phyloP scores from a whole-genome alignment of 768 basidiomycete genomes.

The Collybia nuda region DNA sequence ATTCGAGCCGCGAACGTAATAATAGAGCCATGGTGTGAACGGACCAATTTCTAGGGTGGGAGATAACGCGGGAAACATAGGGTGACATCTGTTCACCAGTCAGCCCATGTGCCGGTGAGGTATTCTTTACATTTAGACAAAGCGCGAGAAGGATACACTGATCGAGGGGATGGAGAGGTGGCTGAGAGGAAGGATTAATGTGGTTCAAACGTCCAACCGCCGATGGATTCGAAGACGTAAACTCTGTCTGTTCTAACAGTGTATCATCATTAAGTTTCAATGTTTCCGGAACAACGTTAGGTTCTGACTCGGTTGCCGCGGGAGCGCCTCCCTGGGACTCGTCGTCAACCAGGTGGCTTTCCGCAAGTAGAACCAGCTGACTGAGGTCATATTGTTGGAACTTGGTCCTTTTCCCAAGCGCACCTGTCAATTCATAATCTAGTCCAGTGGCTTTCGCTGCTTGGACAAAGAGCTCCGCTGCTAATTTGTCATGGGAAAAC shows the following conservation, averaged over 20 bases:
- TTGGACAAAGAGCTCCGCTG: constrained; percentile 73
- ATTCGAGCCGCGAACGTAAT: constrained; percentile 88
- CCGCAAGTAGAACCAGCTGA: constrained; percentile 93
- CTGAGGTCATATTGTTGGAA: constrained; percentile 84
- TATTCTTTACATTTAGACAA: constrained; percentile 88
- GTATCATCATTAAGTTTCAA: constrained; percentile 93
- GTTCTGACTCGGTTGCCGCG: constrained; percentile 4
- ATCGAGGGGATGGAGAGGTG: constrained; percentile 87
- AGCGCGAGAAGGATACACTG: constrained; percentile 91
- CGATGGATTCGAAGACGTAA: constrained; percentile 69
- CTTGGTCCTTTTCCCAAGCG: constrained; percentile 90
- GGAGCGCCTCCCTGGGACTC: constrained; percentile 11
- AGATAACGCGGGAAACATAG: constrained; percentile 86
- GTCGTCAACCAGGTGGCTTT: constrained; percentile 58
- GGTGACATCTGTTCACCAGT: constrained; percentile 92
- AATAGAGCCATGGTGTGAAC: constrained; percentile 96
- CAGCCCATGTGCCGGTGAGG: constrained; percentile 85
- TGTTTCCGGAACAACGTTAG: constrained; percentile 63
- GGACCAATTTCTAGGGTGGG: constrained; percentile 93
- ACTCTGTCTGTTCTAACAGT: constrained; percentile 90
- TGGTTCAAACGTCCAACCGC: constrained; percentile 54
- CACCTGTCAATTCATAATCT: constrained; percentile 90
- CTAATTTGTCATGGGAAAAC: constrained; percentile 72
- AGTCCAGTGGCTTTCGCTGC: constrained; percentile 79
- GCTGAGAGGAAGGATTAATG: constrained; percentile 82